Conservation (phyloP, 78 protist genomes). For the Speleostelium caveatum region DNA sequence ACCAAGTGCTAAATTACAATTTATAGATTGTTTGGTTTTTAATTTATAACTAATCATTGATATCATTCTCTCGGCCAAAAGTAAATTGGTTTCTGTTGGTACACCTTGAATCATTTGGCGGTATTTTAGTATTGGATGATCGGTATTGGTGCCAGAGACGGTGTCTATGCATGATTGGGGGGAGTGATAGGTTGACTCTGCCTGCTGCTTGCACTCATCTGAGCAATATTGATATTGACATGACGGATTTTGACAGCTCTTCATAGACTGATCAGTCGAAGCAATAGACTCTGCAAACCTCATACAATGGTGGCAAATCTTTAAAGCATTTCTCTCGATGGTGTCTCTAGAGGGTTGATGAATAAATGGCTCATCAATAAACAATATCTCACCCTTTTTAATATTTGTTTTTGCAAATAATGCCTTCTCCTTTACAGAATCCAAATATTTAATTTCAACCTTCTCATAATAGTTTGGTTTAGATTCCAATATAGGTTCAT, state of each 20-base stretch:
- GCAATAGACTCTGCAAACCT: not conserved
- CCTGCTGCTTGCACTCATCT: constrained; percentile 27
- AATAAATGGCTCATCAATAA: constrained; percentile 34
- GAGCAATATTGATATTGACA: constrained; percentile 40
- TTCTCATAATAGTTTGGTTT: constrained; percentile 3
- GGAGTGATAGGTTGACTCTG: constrained; percentile 3
- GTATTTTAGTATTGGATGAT: constrained; percentile 13
- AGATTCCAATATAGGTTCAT: constrained; percentile 47
- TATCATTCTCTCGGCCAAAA: constrained; percentile 34
- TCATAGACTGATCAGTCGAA: not conserved
- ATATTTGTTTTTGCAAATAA: constrained; percentile 31
- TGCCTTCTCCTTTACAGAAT: constrained; percentile 34
- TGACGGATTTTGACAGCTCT: not conserved
- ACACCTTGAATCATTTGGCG: constrained; percentile 21
- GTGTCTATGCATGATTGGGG: constrained; percentile 7
- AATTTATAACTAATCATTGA: constrained; percentile 36
- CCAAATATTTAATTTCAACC: constrained; percentile 37
- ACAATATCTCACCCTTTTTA: constrained; percentile 50
- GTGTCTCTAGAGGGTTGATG: constrained; percentile 2
- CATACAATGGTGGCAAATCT: constrained; percentile 53
- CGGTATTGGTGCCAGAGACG: not conserved
- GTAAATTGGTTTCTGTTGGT: constrained; percentile 16
- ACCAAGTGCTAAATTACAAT: constrained; percentile 67
- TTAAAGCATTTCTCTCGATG: not conserved
- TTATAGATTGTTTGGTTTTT: constrained; percentile 22